Base-by-base conservation (phyloP, 768 basidiomycete species). In the Suillus occidentalis region DNA sequence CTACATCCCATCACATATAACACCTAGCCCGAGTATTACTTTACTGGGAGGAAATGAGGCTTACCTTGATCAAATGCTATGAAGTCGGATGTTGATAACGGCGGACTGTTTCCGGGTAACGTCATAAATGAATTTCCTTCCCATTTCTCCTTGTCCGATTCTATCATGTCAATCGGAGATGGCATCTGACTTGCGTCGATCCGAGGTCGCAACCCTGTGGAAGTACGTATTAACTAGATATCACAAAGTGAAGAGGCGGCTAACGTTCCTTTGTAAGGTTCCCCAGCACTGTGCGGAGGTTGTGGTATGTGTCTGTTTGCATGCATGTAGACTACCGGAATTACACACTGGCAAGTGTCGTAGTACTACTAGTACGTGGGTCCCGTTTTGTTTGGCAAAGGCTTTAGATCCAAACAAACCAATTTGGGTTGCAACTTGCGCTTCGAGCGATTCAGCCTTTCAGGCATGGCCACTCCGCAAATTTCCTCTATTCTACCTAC, bases 131-230 rank as follows among this genome's bases (percentile, higher is more conserved):
- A 79, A 69, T 91, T 84, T 25, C 85, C 80, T 71, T 91, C 88
- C 88, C 92, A 94, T 81, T 85, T 79, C 65, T 86, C 84, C 67
- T 91, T 87, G 83, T 98, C 96, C 7, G 82, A 77, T 70, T 94
- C 91, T 60, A 91, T 87, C 14, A 87, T 81, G 49, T 91, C 88
- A 18, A 93, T 87, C 28, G 94, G 90, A 4, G 95, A 96, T n/a
- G 97, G 97, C 36, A 99, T 89, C 72, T 97, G 95, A 69, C 79
- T 84, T 8, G 91, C 88, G 74, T 98, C 93, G 70, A 99, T 94
- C 64, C 89, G 87, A 55, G 90, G 84, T 47, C 92, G 86, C 63
- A 92, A 83, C 63, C 94, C 94, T 91, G 69, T 45, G 43, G 10
- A 60, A 68, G 18, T 34, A 50, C 47, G 37, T 37, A 40, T 68